phyloP scores from a whole-genome alignment of 768 basidiomycete species.

The Pleurotus pulmonarius region DNA sequence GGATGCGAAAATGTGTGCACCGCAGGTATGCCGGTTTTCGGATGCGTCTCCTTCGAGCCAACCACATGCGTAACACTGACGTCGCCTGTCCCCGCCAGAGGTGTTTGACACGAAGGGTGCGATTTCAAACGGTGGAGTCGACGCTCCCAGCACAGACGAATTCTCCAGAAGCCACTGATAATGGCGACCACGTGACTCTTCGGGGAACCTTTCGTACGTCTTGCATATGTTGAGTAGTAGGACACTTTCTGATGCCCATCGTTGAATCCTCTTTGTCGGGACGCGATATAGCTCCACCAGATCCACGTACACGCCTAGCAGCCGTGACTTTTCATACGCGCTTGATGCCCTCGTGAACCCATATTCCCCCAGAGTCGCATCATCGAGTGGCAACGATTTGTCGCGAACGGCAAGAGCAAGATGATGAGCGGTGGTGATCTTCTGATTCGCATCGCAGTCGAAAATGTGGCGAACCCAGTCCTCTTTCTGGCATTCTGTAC shows the following conservation, averaged over 20 bases:
- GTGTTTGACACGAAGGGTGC: background rate
- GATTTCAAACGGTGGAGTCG: background rate
- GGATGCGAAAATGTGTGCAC: background rate
- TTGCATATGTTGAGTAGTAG: background rate
- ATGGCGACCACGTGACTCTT: conserved; percentile 18
- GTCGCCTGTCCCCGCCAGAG: background rate
- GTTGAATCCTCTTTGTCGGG: background rate
- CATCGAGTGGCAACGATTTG: conserved; percentile 24
- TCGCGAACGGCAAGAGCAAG: conserved; percentile 22
- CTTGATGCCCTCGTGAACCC: background rate
- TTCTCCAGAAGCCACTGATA: conserved; percentile 34
- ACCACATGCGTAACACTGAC: background rate
- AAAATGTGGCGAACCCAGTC: conserved; percentile 30
- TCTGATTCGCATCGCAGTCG: conserved; percentile 20
- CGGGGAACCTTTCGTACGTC: conserved; percentile 20
- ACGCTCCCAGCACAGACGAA: conserved; percentile 20
- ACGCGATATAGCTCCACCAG: background rate
- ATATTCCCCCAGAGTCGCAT: conserved; percentile 30
- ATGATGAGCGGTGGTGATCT: conserved; percentile 26
- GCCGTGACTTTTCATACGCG: background rate
- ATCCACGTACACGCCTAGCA: background rate
- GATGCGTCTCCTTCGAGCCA: background rate
- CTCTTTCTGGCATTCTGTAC: conserved; percentile 21
- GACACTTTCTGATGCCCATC: background rate
- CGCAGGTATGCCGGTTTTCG: background rate